Conservation (phyloP, 2,329 filamentous ascomycete species). For the Hymenotorrendiella dingleyae region DNA sequence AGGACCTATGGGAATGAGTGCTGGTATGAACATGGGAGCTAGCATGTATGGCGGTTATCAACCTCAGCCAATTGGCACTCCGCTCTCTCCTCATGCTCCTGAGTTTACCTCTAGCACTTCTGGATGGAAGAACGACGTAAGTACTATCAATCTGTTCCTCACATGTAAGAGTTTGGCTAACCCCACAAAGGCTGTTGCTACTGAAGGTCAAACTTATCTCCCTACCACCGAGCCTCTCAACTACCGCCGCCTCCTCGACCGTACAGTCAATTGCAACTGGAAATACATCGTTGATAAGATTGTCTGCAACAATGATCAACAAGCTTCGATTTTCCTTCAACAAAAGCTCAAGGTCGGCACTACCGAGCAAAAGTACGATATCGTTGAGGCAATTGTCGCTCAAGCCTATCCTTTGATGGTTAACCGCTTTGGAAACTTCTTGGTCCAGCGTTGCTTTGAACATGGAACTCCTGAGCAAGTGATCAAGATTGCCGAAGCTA, state of each 20-base stretch:
- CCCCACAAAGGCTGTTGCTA: constrained; percentile 37
- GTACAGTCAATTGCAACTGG: constrained; percentile 97
- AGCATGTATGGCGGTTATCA: constrained; percentile 36
- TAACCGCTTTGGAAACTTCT: constrained; percentile 97
- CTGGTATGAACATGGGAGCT: constrained; percentile 16
- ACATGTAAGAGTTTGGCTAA: constrained; percentile 23
- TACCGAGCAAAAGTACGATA: constrained; percentile 91
- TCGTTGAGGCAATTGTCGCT: constrained; percentile 91
- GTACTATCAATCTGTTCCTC: constrained; percentile 6
- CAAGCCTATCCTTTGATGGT: constrained; percentile 96
- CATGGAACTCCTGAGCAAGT: constrained; percentile 94
- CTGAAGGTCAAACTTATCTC: constrained; percentile 70
- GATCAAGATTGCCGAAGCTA: constrained; percentile 87
- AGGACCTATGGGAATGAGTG: constrained; percentile 16
- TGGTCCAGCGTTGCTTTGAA: constrained; percentile 98
- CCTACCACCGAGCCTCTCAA: constrained; percentile 88
- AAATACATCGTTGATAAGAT: constrained; percentile 99
- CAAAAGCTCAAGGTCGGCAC: constrained; percentile 98
- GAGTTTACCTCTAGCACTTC: constrained; percentile 59
- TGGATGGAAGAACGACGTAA: constrained; percentile 31
- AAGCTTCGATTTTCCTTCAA: constrained; percentile 97
- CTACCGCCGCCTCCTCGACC: constrained; percentile 89
- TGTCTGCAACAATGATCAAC: constrained; percentile 97
- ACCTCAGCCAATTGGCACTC: constrained; percentile 53
- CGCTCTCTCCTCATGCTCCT: constrained; percentile 66